Evolutionary conservation across 2,329 filamentous ascomycete species (phyloP), one percentile per base, ranked within the genome.

Genomic region (Botryotinia globosa): DNA sequence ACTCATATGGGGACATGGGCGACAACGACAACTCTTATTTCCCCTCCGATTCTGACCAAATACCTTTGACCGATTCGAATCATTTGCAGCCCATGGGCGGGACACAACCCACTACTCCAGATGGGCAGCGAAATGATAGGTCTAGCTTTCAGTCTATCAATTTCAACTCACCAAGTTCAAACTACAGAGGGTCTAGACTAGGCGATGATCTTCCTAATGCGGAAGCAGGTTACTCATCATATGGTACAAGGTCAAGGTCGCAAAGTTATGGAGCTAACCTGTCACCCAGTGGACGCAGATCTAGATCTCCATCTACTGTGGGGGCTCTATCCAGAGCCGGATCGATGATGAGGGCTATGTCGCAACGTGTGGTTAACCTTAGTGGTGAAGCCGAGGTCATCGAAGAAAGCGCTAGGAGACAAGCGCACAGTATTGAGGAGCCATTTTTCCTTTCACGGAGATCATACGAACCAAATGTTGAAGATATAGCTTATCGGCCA

Each of bases 361-460:
- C 97, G 45, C 94, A 98, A 83, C 93, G 96, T 84, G 94, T 99
- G 72, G 96, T 99, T 79, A 98, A 98, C 80, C 88, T 99, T 78
- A 97, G 94, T 82, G 97, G 97, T 80, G 96, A 98, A 79, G 91
- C 91, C 7, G 93, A 98, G 77, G 84, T 93, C 32, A 86, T 94
- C 25, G 94, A 97, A 80, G 90, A 92, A 75, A 90, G 77, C 79
- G 61, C 79, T 80, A 74, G 78, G 72, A 73, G 80, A 75, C 75
- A 72, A n/a, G 71, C 71, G 16, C 29, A 59, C 14, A 69, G 34
- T 44, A n/a, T 69, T 32, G 65, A 69, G 58, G 72, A 73, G 39
- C 58, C 67, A 64, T 45, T 58, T 29, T 66, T 71, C 51, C 67
- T 45, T 39, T 74, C 76, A 44, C 77, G 78, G 39, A 77, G 76